Percentiles rank a stretch among this genome's conserved stretches.
Conservation (phyloP, 192 early-diverging fungal species). For the Gryganskiella cystojenkinii region DNA sequence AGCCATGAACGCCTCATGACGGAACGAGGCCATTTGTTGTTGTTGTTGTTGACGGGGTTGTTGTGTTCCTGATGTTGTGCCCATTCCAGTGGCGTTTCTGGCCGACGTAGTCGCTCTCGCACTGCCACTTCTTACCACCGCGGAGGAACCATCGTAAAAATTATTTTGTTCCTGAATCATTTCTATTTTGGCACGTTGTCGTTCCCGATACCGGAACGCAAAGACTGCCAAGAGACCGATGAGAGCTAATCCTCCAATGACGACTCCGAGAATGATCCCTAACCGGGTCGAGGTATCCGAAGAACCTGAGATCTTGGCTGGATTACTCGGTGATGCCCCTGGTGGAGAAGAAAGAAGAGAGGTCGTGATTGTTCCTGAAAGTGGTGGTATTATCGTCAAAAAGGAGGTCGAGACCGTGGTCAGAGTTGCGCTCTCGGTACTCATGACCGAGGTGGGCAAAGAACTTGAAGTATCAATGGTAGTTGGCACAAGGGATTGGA, state of each 20-base stretch:
- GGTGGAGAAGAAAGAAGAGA: too few relatives aligned
- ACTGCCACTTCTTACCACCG: background rate
- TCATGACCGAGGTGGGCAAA: too few relatives aligned
- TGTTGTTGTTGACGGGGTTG: too few relatives aligned
- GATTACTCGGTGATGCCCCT: background rate
- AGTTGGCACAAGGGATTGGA: too few relatives aligned
- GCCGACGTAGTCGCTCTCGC: too few relatives aligned
- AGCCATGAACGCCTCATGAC: slow-evolving; percentile 15
- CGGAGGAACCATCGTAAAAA: background rate
- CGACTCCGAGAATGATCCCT: background rate
- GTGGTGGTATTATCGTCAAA: too few relatives aligned
- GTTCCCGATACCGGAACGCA: background rate
- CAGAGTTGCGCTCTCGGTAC: too few relatives aligned
- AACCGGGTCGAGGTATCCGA: background rate
- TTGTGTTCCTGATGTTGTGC: background rate
- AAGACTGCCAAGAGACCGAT: slow-evolving; percentile 3
- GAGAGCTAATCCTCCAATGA: slow-evolving; percentile 6
- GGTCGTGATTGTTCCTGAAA: too few relatives aligned
- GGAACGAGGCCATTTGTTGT: slow-evolving; percentile 1
- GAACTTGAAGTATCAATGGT: too few relatives aligned
- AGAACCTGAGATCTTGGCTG: background rate
- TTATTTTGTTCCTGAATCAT: too few relatives aligned
- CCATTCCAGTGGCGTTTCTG: background rate
- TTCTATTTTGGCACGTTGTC: background rate
- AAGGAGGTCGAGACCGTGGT: too few relatives aligned